Evolutionary conservation across 371 early-diverging fungal genomes (phyloP).

Genomic region (Rhizopus sp.): DNA sequence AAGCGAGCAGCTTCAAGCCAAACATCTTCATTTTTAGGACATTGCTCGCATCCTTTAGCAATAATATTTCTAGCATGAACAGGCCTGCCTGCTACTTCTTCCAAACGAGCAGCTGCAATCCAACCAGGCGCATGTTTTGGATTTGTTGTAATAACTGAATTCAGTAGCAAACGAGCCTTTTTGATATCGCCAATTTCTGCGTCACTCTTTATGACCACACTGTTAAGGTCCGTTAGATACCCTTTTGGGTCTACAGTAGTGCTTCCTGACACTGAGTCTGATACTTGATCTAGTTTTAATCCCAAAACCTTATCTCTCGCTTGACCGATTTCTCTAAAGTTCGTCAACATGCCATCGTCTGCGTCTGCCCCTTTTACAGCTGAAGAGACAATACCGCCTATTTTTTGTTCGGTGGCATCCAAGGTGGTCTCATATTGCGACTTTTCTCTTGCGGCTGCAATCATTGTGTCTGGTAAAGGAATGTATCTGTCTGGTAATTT

Average conservation of each 20-base stretch:
- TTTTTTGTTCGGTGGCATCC: slow-evolving; percentile 53
- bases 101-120: slow-evolving; percentile 97
- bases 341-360: slow-evolving; percentile 70
- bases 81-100: slow-evolving; percentile 89
- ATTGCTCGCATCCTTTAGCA: slow-evolving; percentile 91
- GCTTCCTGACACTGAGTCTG: slow-evolving; percentile 76
- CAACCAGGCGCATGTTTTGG: slow-evolving; percentile 96
- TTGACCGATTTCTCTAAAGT: slow-evolving; percentile 91
- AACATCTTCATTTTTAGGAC: slow-evolving; percentile 92
- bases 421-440: slow-evolving; percentile 57
- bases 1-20: slow-evolving; percentile 96
- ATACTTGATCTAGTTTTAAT: slow-evolving; percentile 84
- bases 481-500: slow-evolving; percentile 71
- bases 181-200: slow-evolving; percentile 95
- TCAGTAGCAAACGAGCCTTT: slow-evolving; percentile 85
- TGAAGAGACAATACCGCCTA: slow-evolving; percentile 55
- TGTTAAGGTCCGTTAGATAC: slow-evolving; percentile 91
- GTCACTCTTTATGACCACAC: slow-evolving; percentile 78
- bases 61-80: slow-evolving; percentile 84
- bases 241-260: slow-evolving; percentile 92
- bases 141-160: slow-evolving; percentile 90
- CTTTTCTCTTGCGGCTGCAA: slow-evolving; percentile 65
- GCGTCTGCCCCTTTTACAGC: slow-evolving; percentile 20
- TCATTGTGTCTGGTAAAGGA: slow-evolving; percentile 85
- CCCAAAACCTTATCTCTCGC: slow-evolving; percentile 92